Base-by-base conservation (phyloP, 768 basidiomycete species). In the Lactarius evosmus region DNA sequence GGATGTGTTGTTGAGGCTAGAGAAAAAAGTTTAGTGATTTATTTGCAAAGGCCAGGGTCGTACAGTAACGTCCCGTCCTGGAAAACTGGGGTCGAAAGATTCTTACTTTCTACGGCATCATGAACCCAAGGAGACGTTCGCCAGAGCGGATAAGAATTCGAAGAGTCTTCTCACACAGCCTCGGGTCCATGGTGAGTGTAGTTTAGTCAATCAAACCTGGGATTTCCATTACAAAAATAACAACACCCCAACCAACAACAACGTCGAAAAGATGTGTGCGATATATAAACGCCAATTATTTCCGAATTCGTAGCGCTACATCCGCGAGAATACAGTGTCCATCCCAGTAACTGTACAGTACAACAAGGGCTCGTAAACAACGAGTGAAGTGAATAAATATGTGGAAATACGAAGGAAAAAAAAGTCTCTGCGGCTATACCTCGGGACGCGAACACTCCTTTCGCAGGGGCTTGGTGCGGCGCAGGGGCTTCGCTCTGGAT, bases 391-490 rank as follows among this genome's bases (percentile, higher is more conserved):
- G n/a, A 9, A 44, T 44, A 44, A 44, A 44, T 44, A 44, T 5
- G 7, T 44, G 9, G 41, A 44, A 44, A 8, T 44, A 44, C 19
- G 40, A 44, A 44, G n/a, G 11, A 22, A 1, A 9, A 19, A 3
- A 19, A n/a, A 22, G n/a, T 22, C 41, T 22, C 41, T 4, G 50
- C 22, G 41, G 11, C 22, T 64, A 59, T 50, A 55, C 58, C 44
- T 64, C 63, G 29, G 52, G 58, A 40, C 58, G 52, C 16, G 63
- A 64, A 7, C 14, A 44, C 16, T 64, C 58, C 36, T 58, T 59
- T 7, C 57, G 53, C 1, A 63, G 25, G 5, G 36, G 46, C 40
- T 59, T 66, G 46, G 56, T 22, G 38, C 65, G 65, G 29, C 60
- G 32, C 25, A 36, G 33, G 16, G 38, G 8, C 51, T 62, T 54